Evolutionary conservation across 129 eudicot genomes (phyloP).

Genomic region (Glebionis coronaria): DNA sequence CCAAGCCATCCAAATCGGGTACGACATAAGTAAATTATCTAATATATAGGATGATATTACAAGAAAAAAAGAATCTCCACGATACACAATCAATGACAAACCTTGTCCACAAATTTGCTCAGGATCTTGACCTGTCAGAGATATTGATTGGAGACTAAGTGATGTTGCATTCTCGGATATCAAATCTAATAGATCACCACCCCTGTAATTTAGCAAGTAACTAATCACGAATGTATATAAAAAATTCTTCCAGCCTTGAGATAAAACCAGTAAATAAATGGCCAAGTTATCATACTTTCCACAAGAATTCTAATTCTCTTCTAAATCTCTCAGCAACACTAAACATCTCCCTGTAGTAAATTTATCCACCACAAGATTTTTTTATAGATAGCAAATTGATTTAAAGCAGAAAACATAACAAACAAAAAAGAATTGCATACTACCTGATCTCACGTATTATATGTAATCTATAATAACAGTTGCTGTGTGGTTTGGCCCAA

Average conservation of each 20-base stretch:
- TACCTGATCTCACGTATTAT: conserved; percentile 91
- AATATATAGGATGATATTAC: not conserved
- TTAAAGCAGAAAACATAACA: conserved; percentile 8
- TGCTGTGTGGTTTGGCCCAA: too few relatives aligned
- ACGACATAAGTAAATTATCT: not conserved
- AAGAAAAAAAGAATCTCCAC: not conserved
- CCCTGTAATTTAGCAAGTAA: conserved; percentile 46
- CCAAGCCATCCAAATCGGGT: too few relatives aligned
- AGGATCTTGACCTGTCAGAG: conserved; percentile 63
- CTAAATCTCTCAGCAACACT: conserved; percentile 63
- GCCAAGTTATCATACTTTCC: conserved; percentile 53
- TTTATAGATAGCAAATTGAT: not conserved
- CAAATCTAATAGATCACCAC: conserved; percentile 88
- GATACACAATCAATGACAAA: conserved; percentile 21
- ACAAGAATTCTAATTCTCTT: conserved; percentile 90
- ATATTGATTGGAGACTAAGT: conserved; percentile 84
- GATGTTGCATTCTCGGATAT: conserved; percentile 56
- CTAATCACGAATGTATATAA: conserved; percentile 13
- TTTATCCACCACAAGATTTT: conserved; percentile 8
- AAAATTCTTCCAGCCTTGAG: conserved; percentile 2
- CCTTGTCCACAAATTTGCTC: conserved; percentile 76
- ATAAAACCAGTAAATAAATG: not conserved
- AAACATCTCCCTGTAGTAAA: conserved; percentile 63
- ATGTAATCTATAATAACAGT: too few relatives aligned
- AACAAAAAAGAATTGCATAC: conserved; percentile 13